Evolutionary conservation across 225 moss, liverwort and hornwort species (phyloP), one percentile per base, ranked within the genome.

Genomic region (Pleurozium schreberi): DNA sequence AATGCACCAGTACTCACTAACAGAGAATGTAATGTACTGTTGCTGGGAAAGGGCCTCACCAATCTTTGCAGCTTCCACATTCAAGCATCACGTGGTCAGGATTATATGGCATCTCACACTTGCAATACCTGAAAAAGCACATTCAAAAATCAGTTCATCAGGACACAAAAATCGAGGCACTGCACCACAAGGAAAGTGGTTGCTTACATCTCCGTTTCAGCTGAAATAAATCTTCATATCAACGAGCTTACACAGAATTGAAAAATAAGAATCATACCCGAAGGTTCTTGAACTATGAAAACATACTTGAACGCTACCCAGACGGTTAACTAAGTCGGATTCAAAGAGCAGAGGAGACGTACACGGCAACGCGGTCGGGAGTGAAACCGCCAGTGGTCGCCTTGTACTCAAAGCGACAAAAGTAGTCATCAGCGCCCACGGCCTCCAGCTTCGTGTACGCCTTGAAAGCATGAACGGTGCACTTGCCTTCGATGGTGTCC

Each of bases 401-500:
- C 59, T 59, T 22, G 62, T 28, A 62, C 62, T 62, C 13, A 13
- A 62, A 62, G 62, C 62, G 30, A 30, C 28, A 62, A 62, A 62
- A 62, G 30, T 62, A 62, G 62, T 62, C 62, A 62, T 97, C 96
- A 25, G 94, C 87, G 31, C 96, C 96, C 40, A 97, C 96, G 15
- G 95, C 90, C 65, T 99, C 96, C 53, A 99, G 85, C 88, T 97
- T 96, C 10, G 96, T 97, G 81, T 99, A 99, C 76, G 92, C 93
- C 85, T 97, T 96, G 89, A 99, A 95, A 66, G 94, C 88, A 88
- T 99, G 97, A 20, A 97, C 96, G 26, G 80, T 96, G 83, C 98
- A 97, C 89, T 97, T 96, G 67, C 97, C 98, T 90, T 99, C 97
- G 33, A 99, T 97, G 11, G 96, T 97, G 80, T 96, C 97, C 4